Conservation (phyloP, 208 protist genomes). For the Blastocrithidia nonstop region DNA sequence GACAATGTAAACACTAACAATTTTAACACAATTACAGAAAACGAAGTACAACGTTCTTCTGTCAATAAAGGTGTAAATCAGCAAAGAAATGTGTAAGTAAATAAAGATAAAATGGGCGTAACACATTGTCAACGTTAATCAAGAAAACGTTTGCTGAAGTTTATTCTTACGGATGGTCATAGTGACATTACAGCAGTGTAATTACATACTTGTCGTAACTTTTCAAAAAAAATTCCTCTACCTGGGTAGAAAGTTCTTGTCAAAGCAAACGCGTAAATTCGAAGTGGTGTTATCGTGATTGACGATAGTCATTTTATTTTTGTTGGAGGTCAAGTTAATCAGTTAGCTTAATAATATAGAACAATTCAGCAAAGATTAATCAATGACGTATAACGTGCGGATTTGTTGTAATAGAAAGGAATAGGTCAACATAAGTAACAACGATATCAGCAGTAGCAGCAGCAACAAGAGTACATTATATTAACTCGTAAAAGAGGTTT, state of each 20-base stretch:
- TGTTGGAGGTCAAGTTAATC: conserved; percentile 51
- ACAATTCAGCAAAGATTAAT: too few species aligned
- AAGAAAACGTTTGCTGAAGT: conserved; percentile 34
- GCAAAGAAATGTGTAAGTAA: too few species aligned
- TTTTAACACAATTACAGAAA: too few species aligned
- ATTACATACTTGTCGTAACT: conserved; percentile 39
- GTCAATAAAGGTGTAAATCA: too few species aligned
- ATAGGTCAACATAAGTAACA: too few species aligned
- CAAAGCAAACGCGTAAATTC: conserved; percentile 37
- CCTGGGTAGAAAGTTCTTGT: conserved; percentile 66
- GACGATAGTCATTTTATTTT: conserved; percentile 29
- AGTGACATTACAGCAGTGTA: conserved; percentile 53
- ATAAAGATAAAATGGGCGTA: conserved; percentile 30
- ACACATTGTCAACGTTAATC: conserved; percentile 29
- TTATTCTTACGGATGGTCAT: conserved; percentile 56
- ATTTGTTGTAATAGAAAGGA: too few species aligned
- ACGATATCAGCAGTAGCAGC: too few species aligned
- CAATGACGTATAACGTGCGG: too few species aligned
- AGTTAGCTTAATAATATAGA: conserved; percentile 60
- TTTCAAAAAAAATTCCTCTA: conserved; percentile 44
- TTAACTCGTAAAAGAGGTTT: conserved; percentile 36
- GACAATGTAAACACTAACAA: too few species aligned
- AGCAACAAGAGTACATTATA: conserved; percentile 22
- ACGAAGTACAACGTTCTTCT: too few species aligned
- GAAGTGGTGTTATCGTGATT: conserved; percentile 60